Evolutionary conservation across 768 basidiomycete species (phyloP), one percentile per base, ranked within the genome.

Genomic region (Auricularia auricula-judae): DNA sequence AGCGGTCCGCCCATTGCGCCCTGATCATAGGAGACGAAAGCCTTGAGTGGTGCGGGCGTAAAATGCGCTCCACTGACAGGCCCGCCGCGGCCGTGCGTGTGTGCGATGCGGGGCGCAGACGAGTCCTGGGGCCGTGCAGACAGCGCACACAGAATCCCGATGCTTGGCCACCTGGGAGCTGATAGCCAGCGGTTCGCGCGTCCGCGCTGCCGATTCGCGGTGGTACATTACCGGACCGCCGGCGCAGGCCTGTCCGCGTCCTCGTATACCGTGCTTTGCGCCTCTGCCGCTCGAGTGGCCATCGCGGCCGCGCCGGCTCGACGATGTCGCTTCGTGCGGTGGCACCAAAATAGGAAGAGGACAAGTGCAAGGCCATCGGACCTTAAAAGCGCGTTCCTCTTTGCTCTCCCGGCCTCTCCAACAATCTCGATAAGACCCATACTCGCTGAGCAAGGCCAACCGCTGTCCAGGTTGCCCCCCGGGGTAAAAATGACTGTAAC

Each of bases 401-500:
- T 10, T 33, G 23, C 56, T 33, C 58, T 29, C 23, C 23, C 23
- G 23, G 23, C 23, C 23, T 29, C 23, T 29, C 29, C 59, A 16
- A 39, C 23, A 8, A 29, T 63, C 67, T 34, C 67, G 54, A 92
- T 92, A 90, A 81, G 85, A 70, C 82, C 89, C 3, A 88, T 91
- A 23, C 72, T 82, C 16, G 79, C 78, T 87, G 2, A 89, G 89
- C 36, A 95, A 93, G 72, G 94, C 94, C 23, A 92, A 90, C 0
- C 81, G 96, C 64, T 79, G 85, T 33, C 84, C 93, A 2, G 61
- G 93, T 88, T 0, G 80, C 91, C 0, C 98, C 98, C 74, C 77
- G 86, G 59, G 96, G 84, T 16, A 97, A 97, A 78, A 98, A 98
- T 71, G 93, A 99, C 72, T 98, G 81, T 73, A 98, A 97, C 81